A percentile compares a stretch with the other conserved stretches of the same genome.
phyloP scores from a whole-genome alignment of 768 basidiomycete species.

The Tricholomella constricta region DNA sequence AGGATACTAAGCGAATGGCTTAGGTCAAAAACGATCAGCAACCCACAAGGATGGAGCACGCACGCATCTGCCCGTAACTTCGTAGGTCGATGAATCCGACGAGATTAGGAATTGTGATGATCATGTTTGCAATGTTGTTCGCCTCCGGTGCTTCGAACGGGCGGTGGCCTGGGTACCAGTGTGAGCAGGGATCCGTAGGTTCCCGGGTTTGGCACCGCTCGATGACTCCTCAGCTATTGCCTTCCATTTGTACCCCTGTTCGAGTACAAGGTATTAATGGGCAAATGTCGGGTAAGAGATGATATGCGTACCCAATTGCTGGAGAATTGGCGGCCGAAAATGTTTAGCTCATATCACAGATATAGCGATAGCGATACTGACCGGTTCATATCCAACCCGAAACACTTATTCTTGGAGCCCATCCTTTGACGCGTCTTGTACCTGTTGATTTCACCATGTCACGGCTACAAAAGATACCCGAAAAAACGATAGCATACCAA shows the following conservation, averaged over 20 bases:
- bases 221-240: constrained; percentile 25
- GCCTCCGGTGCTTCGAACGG: constrained; percentile 80
- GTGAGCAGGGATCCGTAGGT: constrained; percentile 61
- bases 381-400: constrained; percentile 82
- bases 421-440: constrained; percentile 72
- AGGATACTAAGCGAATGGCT: constrained; percentile 52
- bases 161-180: constrained; percentile 74
- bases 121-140: constrained; percentile 71
- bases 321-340: constrained; percentile 15
- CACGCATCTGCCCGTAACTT: constrained; percentile 84
- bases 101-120: constrained; percentile 53
- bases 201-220: constrained; percentile 22
- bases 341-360: not conserved
- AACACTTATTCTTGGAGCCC: constrained; percentile 50
- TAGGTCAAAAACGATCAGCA: not conserved
- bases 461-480: not conserved
- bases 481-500: constrained; percentile 41
- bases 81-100: constrained; percentile 74
- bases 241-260: constrained; percentile 81
- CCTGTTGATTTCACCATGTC: constrained; percentile 31
- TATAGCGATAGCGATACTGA: constrained; percentile 24
- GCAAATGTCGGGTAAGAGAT: not conserved
- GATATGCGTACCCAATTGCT: constrained; percentile 59
- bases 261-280: constrained; percentile 8
- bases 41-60: constrained; percentile 34